A percentile compares a stretch with the other conserved stretches of the same genome.
Evolutionary conservation across 2,329 filamentous ascomycete species (phyloP).

Genomic region (Aspergillus sp.): DNA sequence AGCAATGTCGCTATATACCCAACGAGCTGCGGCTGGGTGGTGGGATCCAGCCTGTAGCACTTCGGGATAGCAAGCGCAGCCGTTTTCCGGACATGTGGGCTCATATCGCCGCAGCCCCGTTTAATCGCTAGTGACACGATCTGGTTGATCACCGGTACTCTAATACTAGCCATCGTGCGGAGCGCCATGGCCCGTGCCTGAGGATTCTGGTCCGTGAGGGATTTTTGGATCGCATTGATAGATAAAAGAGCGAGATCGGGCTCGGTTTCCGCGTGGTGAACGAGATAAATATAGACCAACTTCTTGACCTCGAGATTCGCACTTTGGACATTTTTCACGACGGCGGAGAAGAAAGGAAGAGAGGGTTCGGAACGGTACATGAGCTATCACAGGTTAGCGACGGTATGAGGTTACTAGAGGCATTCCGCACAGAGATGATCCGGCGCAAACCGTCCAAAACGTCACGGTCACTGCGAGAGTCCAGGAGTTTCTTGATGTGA

Average conservation of each 20-base stretch:
- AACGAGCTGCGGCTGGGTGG: slow-evolving; percentile 77
- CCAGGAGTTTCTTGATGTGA: slow-evolving; percentile 91
- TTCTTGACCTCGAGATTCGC: slow-evolving; percentile 95
- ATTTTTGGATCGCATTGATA: slow-evolving; percentile 99
- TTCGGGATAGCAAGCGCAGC: slow-evolving; percentile 94
- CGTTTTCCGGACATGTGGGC: slow-evolving; percentile 85
- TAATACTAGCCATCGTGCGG: slow-evolving; percentile 94
- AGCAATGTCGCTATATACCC: slow-evolving; percentile 78
- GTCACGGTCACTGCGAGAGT: slow-evolving; percentile 90
- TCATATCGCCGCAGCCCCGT: slow-evolving; percentile 90
- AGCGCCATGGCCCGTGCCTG: slow-evolving; percentile 88
- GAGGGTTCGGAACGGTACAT: slow-evolving; percentile 91
- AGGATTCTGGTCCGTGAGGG: slow-evolving; percentile 86
- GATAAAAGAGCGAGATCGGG: slow-evolving; percentile 92
- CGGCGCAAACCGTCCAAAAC: slow-evolving; percentile 86
- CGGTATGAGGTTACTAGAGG: slow-evolving; percentile 8
- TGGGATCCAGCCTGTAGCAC: slow-evolving; percentile 87
- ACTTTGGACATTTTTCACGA: slow-evolving; percentile 96
- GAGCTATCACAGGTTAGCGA: slow-evolving; percentile 61
- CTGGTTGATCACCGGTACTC: slow-evolving; percentile 96
- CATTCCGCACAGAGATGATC: slow-evolving; percentile 71
- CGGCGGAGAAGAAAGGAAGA: slow-evolving; percentile 90
- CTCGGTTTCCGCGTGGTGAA: slow-evolving; percentile 93
- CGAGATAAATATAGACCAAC: slow-evolving; percentile 96
- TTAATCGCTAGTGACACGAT: slow-evolving; percentile 96